Base-by-base conservation (phyloP, 2,329 filamentous ascomycete genomes). In the Colletotrichum lindemuthianum region DNA sequence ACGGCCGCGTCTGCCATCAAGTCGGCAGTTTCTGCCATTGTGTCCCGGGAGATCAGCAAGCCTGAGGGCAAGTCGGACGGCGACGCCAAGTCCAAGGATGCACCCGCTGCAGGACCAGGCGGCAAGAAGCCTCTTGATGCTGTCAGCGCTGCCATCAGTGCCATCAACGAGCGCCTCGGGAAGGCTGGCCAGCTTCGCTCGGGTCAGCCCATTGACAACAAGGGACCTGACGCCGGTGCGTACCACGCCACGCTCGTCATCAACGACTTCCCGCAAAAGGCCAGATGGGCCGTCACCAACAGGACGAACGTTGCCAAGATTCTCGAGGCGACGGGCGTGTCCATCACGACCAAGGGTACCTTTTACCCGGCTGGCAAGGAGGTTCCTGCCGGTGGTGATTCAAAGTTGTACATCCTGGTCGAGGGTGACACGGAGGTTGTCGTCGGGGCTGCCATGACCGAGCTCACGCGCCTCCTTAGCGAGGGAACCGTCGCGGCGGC, bases 181-280 rank as follows among this genome's bases (percentile, higher is more conserved):
- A 92, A 93, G 71, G 92, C 93, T 39, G 94, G 94, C 40, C 91
- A 96, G 75, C 90, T 97, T 72, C 91, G 96, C 65, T 91, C 92
- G 4, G 96, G 96, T 12, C 94, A 97, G 67, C 93, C 96, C 8
- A 96, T 97, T 74, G 96, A 99, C 81, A 99, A 99, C 81, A 97
- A 97, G 78, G 96, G 96, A 1, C 96, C 96, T 1, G 96, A 99
- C 77, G 96, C 96, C 3, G 96, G 96, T 55, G 93, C 94, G 0
- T 99, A 93, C 85, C 96, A 99, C 76, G 94, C 96, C 13, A 98
- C 95, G 4, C 84, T 99, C 67, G 96, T 98, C 78, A 99, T 99
- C 86, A 99, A 99, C 78, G 96, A 99, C 79, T 98, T 98, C 78
- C 96, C 96, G 39, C 96, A 99, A 77, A 98, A 97, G 83, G 96